Conservation (phyloP, 495 filamentous ascomycete genomes). For the Xylaria cubensis region DNA sequence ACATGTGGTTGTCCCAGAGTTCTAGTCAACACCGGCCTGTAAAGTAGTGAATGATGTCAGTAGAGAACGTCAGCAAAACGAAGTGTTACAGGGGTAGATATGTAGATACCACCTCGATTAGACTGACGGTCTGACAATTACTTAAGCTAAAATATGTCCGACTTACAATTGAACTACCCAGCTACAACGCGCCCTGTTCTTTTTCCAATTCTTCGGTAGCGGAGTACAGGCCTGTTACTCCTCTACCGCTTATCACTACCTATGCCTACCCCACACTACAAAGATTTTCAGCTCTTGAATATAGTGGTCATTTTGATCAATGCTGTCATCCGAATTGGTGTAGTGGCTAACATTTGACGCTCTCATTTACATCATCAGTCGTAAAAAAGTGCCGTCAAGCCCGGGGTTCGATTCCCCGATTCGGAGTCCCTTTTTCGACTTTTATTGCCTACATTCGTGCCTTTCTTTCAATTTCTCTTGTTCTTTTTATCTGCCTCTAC, state of each 20-base stretch:
- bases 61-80: not conserved
- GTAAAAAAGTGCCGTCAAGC: constrained; percentile 36
- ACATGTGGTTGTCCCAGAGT: not conserved
- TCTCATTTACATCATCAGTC: constrained; percentile 31
- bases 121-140: too few relatives aligned
- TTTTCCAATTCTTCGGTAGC: too few relatives aligned
- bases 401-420: constrained; percentile 50
- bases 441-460: not conserved
- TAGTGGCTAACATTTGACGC: constrained; percentile 48
- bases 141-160: too few relatives aligned
- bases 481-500: not conserved
- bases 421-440: constrained; percentile 35
- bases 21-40: not conserved
- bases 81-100: too few relatives aligned
- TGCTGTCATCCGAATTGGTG: constrained; percentile 41
- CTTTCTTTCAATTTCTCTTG: not conserved
- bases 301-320: too few relatives aligned
- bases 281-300: too few relatives aligned
- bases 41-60: constrained; percentile 7
- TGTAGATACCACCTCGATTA: not conserved
- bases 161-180: too few relatives aligned
- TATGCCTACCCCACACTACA: too few relatives aligned
- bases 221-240: too few relatives aligned
- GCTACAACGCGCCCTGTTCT: too few relatives aligned
- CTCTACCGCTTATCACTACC: too few relatives aligned